Conservation (phyloP, 2,329 filamentous ascomycete species). For the Simplicillium sp. region DNA sequence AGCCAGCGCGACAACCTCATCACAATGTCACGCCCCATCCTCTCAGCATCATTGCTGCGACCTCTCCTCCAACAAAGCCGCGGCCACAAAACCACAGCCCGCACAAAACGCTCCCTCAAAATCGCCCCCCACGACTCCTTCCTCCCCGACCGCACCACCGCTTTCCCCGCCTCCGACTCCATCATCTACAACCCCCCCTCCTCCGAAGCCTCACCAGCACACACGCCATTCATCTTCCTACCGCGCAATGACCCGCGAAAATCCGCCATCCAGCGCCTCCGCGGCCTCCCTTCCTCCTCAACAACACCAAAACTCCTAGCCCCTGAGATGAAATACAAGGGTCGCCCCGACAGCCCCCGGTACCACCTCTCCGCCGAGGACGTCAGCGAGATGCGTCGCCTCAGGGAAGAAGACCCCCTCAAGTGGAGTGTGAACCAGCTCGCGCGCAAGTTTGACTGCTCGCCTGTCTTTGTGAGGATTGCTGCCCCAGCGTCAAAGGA, state of each 20-base stretch:
- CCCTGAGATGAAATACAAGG: constrained; percentile 23
- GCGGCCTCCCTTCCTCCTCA: constrained; percentile 25
- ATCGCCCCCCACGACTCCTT: constrained; percentile 54
- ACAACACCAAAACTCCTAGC: constrained; percentile 16
- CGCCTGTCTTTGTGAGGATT: constrained; percentile 47
- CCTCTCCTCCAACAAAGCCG: constrained; percentile 18
- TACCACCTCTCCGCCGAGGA: constrained; percentile 47
- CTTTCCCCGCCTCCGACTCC: constrained; percentile 21
- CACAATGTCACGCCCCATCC: constrained; percentile 18
- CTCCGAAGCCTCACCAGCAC: constrained; percentile 44
- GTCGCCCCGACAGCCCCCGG: constrained; percentile 19
- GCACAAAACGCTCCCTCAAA: constrained; percentile 48
- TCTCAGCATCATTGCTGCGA: constrained; percentile 9
- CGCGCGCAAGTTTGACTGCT: constrained; percentile 46
- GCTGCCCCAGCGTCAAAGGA: constrained; percentile 39
- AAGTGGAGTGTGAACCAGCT: constrained; percentile 45
- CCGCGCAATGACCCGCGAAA: constrained; percentile 47
- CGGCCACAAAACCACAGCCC: constrained; percentile 40
- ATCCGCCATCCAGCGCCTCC: constrained; percentile 34
- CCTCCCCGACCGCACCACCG: constrained; percentile 26
- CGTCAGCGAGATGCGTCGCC: constrained; percentile 49
- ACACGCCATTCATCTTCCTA: constrained; percentile 60
- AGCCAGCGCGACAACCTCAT: constrained; percentile 6
- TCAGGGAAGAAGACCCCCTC: constrained; percentile 43
- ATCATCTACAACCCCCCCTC: constrained; percentile 51